Base-by-base conservation (phyloP, 345 rosid genomes). In the Murraya paniculata region DNA sequence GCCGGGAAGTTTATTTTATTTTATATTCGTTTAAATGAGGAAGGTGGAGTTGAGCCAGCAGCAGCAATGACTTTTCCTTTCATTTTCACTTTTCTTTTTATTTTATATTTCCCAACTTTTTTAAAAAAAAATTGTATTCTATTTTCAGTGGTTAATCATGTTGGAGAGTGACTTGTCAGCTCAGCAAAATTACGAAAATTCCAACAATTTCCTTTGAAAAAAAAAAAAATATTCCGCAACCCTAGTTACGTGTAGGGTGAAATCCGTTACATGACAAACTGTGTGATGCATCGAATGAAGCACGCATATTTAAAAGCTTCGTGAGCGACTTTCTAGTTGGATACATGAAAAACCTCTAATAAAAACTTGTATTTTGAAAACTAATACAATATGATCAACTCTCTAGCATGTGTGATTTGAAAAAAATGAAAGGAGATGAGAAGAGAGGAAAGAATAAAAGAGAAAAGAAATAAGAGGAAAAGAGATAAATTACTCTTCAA, bases 41-140 rank as follows among this genome's bases (percentile, higher is more conserved):
- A 58, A 45, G 74, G 75, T 80, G 79, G 71, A 36, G 75, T 13
- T 36, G 13, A 36, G 58, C 64, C 35, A 25, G 27, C 36, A 25
- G 50, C 35, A 25, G 27, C 36, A 25, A 60, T 69, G 57, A 22
- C 75, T 50, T 21, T 25, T 35, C 70, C 53, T 25, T 53, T 53
- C 57, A 18, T 18, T 19, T 18, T 18, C 22, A 0, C n/a, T 2
- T 18, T 53, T 16, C 11, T 18, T 18, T 53, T 53, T 0, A 18
- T 53, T 16, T 50, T 3, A 50, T 38, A 5, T 64, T 39, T 65
- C 45, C 45, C 22, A 11, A 3, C 1, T 48, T 22, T 38, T 77
- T 21, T 57, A n/a, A n/a, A n/a, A n/a, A n/a, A n/a, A n/a, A n/a
- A 33, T 21, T 31, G 13, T 9, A 21, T 58, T 38, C 3, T 41